These are phyloP conservation scores for Pyronema domesticum DNA, from an alignment of 495 filamentous ascomycete genomes.

Conservation along the genomic window DNA sequence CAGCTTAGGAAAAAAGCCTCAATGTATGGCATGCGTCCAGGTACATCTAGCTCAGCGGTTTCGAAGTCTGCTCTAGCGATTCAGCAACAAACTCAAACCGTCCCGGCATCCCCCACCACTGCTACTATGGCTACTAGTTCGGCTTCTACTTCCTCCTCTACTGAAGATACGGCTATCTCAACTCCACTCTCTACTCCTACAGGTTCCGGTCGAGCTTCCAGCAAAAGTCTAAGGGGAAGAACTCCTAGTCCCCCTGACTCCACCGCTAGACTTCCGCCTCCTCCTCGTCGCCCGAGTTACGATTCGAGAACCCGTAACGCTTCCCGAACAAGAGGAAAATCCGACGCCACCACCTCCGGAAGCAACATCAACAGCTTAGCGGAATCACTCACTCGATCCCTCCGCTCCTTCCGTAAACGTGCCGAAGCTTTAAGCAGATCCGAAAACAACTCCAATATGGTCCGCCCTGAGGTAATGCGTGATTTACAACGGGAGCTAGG, in stretches of 20 bases:
- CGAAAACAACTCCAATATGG: constrained; percentile 9
- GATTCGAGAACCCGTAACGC: constrained; percentile 10
- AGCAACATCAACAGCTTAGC: constrained; percentile 20
- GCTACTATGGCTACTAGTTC: constrained; percentile 26
- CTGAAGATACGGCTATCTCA: constrained; percentile 26
- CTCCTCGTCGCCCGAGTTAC: constrained; percentile 6
- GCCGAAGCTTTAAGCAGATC: constrained; percentile 26
- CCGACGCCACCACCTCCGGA: constrained; percentile 13
- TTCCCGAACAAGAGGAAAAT: constrained; percentile 19
- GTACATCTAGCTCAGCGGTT: not conserved
- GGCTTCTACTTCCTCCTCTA: constrained; percentile 6
- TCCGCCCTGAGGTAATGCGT: constrained; percentile 45
- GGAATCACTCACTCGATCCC: constrained; percentile 23
- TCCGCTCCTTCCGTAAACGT: constrained; percentile 71
- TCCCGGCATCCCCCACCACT: constrained; percentile 24
- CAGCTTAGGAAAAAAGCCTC: constrained; percentile 37
- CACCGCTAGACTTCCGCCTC: constrained; percentile 4
- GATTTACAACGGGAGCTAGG: constrained; percentile 68
- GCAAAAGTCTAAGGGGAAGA: constrained; percentile 23
- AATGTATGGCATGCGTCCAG: constrained; percentile 24
- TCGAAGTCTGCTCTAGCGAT: not conserved
- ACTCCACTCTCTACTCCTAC: constrained; percentile 23
- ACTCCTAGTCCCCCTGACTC: constrained; percentile 31
- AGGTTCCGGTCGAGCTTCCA: constrained; percentile 17
- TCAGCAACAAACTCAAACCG: constrained; percentile 5